phyloP scores from a whole-genome alignment of 306 rosid species.

The Arachis hypogaea region DNA sequence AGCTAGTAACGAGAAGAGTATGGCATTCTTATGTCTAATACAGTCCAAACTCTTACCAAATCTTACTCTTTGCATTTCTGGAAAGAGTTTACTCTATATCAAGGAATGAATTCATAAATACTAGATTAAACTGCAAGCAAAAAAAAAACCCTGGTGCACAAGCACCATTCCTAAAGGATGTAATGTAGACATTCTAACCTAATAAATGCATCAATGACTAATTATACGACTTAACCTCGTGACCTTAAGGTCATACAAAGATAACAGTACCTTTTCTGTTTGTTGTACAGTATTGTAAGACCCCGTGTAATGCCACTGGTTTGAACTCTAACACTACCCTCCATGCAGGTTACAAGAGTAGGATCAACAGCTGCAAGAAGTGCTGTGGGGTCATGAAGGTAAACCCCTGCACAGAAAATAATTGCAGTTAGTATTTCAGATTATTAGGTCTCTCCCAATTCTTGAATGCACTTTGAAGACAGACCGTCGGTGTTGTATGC shows the following conservation, averaged over 20 bases:
- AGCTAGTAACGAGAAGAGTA: background rate
- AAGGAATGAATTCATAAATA: background rate
- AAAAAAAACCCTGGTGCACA: no score
- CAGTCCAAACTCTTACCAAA: slow-evolving; percentile 18
- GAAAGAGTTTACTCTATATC: background rate
- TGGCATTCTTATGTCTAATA: background rate
- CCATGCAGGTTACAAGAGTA: slow-evolving; percentile 71
- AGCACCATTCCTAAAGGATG: no score
- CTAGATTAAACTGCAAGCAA: background rate
- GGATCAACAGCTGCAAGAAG: slow-evolving; percentile 82
- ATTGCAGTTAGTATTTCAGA: slow-evolving; percentile 33
- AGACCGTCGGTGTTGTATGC: slow-evolving; percentile 69
- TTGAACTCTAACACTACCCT: slow-evolving; percentile 93
- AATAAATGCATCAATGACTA: no score
- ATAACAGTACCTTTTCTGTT: slow-evolving; percentile 68
- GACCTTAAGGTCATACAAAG: no score
- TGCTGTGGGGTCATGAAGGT: slow-evolving; percentile 89
- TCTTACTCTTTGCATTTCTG: background rate
- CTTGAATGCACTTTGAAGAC: slow-evolving; percentile 33
- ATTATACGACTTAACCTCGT: no score
- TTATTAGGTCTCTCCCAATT: slow-evolving; percentile 20
- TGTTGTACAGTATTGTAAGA: slow-evolving; percentile 68
- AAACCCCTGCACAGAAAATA: slow-evolving; percentile 65
- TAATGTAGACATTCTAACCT: no score
- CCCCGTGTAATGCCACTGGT: slow-evolving; percentile 89